These are phyloP conservation scores for Corymbia citriodora DNA, from an alignment of 441 rosid species.

Conservation along the genomic window DNA sequence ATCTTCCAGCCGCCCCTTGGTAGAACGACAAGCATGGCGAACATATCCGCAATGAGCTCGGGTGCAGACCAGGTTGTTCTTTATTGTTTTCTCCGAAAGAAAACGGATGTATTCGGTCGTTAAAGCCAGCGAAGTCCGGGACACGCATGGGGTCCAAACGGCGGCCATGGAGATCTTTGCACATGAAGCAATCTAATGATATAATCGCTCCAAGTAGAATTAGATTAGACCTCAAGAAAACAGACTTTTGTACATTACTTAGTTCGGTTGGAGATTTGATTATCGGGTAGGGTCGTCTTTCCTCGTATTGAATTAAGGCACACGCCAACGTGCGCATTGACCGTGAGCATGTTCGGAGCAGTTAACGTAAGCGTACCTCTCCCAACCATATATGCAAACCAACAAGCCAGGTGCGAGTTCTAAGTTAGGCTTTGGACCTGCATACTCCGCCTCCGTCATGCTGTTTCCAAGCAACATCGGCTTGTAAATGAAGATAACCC, in stretches of 20 bases:
- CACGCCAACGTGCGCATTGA: background rate
- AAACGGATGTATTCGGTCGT: background rate
- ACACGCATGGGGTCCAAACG: background rate
- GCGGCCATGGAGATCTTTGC: background rate
- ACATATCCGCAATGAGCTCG: background rate
- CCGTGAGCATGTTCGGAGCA: background rate
- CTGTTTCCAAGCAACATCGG: background rate
- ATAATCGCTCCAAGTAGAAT: background rate
- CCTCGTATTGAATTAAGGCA: background rate
- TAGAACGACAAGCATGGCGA: background rate
- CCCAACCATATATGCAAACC: background rate
- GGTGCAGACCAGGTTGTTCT: background rate
- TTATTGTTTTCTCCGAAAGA: background rate
- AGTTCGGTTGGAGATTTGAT: background rate
- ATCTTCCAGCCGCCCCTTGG: background rate
- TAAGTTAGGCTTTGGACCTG: background rate
- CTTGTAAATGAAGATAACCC: background rate
- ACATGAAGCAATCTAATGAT: background rate
- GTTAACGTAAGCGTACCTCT: background rate
- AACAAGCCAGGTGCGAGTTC: background rate
- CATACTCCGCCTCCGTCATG: background rate
- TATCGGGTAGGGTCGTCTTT: background rate
- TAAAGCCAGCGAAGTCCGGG: background rate
- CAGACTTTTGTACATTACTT: background rate
- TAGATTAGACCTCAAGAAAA: background rate